These are phyloP conservation scores for Psophocarpus tetragonolobus DNA, from an alignment of 306 rosid genomes.

Conservation along the genomic window DNA sequence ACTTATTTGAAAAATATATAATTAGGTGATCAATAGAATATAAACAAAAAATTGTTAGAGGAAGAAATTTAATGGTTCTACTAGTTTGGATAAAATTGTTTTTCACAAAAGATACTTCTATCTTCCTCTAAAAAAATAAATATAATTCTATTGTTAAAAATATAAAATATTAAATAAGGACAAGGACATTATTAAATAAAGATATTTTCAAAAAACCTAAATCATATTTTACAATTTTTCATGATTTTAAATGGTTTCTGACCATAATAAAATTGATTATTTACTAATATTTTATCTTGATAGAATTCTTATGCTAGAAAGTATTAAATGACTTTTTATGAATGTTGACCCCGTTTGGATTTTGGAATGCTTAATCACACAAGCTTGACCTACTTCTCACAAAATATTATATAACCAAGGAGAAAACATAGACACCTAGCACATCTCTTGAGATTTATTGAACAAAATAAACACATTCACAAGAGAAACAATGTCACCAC, in stretches of 20 bases:
- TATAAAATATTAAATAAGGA: too few relatives aligned
- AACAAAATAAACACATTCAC: background rate
- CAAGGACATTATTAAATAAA: too few relatives aligned
- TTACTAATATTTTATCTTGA: background rate
- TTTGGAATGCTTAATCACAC: background rate
- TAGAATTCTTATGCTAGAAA: background rate
- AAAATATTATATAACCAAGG: background rate
- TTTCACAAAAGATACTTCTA: too few relatives aligned
- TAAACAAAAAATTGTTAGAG: too few relatives aligned
- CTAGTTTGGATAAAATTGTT: too few relatives aligned
- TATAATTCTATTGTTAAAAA: too few relatives aligned
- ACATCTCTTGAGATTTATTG: background rate
- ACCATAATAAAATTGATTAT: background rate
- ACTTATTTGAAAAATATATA: too few relatives aligned
- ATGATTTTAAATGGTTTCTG: background rate
- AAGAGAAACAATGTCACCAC: slow-evolving; percentile 31
- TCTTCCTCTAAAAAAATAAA: too few relatives aligned
- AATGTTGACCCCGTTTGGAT: background rate
- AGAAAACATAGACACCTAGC: background rate
- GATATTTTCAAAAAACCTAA: too few relatives aligned
- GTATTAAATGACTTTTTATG: background rate
- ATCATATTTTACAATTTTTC: too few relatives aligned
- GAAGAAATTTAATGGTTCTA: too few relatives aligned
- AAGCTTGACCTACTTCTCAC: background rate
- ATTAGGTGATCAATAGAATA: too few relatives aligned